Conservation (phyloP, 495 filamentous ascomycete species). For the Penicillium cosmopolitanum region DNA sequence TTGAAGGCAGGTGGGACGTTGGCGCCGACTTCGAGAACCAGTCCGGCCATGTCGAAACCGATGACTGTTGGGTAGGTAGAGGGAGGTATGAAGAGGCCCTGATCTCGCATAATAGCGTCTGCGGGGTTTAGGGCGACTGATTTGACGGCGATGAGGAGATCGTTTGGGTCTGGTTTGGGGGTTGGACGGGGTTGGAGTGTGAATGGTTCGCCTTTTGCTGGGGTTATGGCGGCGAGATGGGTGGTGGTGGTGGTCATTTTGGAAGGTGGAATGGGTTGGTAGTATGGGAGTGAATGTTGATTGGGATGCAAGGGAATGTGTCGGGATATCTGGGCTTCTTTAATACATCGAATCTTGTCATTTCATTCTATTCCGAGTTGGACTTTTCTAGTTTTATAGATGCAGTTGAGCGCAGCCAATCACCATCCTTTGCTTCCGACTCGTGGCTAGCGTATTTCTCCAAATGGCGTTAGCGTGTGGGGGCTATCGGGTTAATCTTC, state of each 20-base stretch:
- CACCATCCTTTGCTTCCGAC: constrained; percentile 31
- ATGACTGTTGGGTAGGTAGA: constrained; percentile 46
- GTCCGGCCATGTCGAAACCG: constrained; percentile 51
- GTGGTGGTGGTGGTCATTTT: constrained; percentile 34
- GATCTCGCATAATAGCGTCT: constrained; percentile 42
- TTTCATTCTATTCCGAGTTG: no score
- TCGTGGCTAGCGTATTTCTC: constrained; percentile 28
- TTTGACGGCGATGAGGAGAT: constrained; percentile 53
- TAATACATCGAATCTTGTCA: not conserved
- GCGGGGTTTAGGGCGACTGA: constrained; percentile 55
- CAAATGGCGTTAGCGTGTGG: constrained; percentile 1
- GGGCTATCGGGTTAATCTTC: not conserved
- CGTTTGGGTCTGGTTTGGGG: constrained; percentile 47
- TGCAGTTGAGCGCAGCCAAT: constrained; percentile 27
- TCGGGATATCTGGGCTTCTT: not conserved
- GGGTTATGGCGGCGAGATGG: constrained; percentile 46
- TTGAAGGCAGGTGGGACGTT: constrained; percentile 36
- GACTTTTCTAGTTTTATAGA: not conserved
- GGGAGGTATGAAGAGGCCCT: constrained; percentile 41
- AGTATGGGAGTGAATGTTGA: no score
- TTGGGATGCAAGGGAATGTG: no score
- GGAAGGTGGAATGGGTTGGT: not conserved
- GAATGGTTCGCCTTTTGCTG: constrained; percentile 38
- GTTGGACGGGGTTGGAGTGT: constrained; percentile 38
- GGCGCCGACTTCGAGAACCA: constrained; percentile 47